phyloP scores from a whole-genome alignment of 805 yeast genomes.

The Teunomyces pallodes region DNA sequence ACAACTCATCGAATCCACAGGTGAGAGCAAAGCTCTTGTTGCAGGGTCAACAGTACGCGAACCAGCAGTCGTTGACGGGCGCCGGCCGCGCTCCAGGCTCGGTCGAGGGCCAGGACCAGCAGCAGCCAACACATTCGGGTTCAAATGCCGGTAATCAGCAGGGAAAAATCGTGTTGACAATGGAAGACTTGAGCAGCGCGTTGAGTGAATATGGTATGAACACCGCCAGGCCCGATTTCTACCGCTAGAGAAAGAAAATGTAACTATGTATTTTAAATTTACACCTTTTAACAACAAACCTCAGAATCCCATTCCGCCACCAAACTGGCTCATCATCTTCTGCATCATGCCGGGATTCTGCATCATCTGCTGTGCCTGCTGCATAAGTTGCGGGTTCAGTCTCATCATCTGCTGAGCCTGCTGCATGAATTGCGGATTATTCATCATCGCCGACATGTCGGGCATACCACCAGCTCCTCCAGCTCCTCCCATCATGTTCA shows the following conservation, averaged over 20 bases:
- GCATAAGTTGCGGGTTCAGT: conserved; percentile 44
- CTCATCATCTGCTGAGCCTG: conserved; percentile 49
- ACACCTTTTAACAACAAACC: background rate
- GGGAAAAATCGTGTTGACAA: conserved; percentile 82
- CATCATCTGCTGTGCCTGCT: conserved; percentile 44
- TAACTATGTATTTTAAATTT: conserved; percentile 1
- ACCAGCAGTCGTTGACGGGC: conserved; percentile 27
- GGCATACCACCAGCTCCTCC: conserved; percentile 40
- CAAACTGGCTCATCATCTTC: conserved; percentile 67
- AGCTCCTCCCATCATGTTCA: conserved; percentile 58
- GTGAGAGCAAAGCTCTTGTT: conserved; percentile 74
- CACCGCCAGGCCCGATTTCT: conserved; percentile 88
- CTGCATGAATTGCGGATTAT: conserved; percentile 50
- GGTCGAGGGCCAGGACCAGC: conserved; percentile 34
- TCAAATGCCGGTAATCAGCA: conserved; percentile 52
- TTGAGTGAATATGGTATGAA: conserved; percentile 90
- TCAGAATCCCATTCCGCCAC: conserved; percentile 23
- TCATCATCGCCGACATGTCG: conserved; percentile 60
- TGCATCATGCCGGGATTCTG: conserved; percentile 69
- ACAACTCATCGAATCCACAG: conserved; percentile 81
- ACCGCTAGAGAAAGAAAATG: conserved; percentile 51
- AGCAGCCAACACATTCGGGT: conserved; percentile 29
- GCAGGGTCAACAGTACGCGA: conserved; percentile 60
- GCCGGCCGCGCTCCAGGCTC: conserved; percentile 23
- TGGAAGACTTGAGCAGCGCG: conserved; percentile 92